Percentiles rank a stretch among this genome's conserved stretches.
Conservation (phyloP, 129 eudicot genomes). For the Apium graveolens region DNA sequence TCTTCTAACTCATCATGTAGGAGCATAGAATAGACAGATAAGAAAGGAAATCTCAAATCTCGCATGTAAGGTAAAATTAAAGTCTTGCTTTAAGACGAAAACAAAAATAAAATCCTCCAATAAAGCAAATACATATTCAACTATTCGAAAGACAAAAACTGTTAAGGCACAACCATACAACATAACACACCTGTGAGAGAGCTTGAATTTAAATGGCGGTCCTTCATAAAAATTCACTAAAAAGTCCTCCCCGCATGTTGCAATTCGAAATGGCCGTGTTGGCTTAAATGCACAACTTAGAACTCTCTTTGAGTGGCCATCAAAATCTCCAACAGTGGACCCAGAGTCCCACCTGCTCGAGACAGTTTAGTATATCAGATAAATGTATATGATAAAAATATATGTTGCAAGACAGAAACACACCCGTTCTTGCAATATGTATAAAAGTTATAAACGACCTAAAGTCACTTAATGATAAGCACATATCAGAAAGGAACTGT, state of each 20-base stretch:
- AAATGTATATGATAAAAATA: neutral
- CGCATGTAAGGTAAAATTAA: neutral
- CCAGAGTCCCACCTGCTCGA: conserved; percentile 97
- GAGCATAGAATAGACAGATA: neutral
- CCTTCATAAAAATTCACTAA: conserved; percentile 95
- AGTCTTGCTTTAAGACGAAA: neutral
- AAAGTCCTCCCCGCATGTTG: conserved; percentile 86
- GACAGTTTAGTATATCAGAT: neutral
- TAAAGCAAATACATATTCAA: neutral
- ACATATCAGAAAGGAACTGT: neutral
- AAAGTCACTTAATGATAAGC: neutral
- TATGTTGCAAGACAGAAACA: neutral
- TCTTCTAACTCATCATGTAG: neutral
- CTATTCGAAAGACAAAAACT: neutral
- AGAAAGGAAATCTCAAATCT: neutral
- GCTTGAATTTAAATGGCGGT: conserved; percentile 90
- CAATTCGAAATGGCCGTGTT: conserved; percentile 93
- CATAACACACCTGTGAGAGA: conserved; percentile 66
- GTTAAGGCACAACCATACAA: neutral
- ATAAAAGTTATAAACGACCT: too few relatives aligned
- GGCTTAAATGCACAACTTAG: conserved; percentile 94
- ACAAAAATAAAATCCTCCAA: neutral
- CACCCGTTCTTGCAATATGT: neutral
- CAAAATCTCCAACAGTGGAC: conserved; percentile 87
- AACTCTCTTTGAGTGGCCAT: conserved; percentile 93